Base-by-base conservation (phyloP, 345 rosid genomes). In the Balakata baccata region DNA sequence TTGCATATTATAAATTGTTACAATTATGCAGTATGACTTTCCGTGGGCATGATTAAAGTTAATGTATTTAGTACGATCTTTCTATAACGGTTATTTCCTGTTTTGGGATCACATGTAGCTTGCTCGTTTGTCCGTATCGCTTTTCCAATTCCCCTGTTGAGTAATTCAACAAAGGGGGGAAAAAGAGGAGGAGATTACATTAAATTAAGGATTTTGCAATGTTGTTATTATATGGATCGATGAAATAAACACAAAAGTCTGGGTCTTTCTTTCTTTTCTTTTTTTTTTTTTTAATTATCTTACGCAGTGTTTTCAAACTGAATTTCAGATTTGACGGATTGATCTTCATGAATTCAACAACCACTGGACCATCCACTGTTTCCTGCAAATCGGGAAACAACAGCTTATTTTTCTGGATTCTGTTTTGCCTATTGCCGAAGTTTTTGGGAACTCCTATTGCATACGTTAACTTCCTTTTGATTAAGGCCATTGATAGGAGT, bases 341-440 rank as follows among this genome's bases (percentile, higher is more conserved):
- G 82, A 79, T 83, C 91, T 95, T 92, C 89, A 95, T 92, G 99
- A 89, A 79, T 88, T 88, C 90, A 82, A 87, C 66, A 84, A 80
- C 82, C 75, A 57, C 82, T 82, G 94, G 81, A 81, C 83, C 85
- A 86, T 86, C 82, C 61, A 60, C 70, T 74, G 99, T 95, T 92
- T 95, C 99, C 99, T 95, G 96, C 86, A 79, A 80, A 62, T 85
- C 77, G 95, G 98, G 98, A 91, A 95, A 87, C 96, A 90, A 79
- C 87, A 65, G 72, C 89, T 81, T 80, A 85, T 87, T 85, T 87
- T 87, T 84, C 87, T 95, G 88, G 96, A 84, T 88, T 74, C 82
- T 84, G 72, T 89, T 85, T 80, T 85, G 98, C 91, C 84, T 86
- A 49, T 86, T 86, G 78, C 97, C 90, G 49, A 87, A 81, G 84